Evolutionary conservation across 1,284 basidiomycete species (phyloP).

Genomic region (Heterobasidion parviporum): DNA sequence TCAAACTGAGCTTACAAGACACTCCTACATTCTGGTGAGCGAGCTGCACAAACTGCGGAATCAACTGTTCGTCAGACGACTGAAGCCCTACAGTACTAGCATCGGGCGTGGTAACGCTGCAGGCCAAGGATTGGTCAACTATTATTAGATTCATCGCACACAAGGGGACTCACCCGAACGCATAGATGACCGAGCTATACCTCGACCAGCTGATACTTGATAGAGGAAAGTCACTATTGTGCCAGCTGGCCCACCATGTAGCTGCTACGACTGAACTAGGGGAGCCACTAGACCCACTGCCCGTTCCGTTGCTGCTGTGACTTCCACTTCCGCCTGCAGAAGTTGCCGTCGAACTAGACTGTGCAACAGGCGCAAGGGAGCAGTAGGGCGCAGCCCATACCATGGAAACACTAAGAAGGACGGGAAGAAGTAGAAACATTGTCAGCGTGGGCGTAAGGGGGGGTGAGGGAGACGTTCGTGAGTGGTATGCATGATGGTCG

Average conservation of each 20-base stretch:
- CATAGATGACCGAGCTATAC: slow-evolving; percentile 46
- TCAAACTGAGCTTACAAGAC: background rate
- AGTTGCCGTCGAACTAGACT: background rate
- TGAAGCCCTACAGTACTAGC: slow-evolving; percentile 31
- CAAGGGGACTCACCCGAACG: slow-evolving; percentile 45
- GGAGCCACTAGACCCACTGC: slow-evolving; percentile 1
- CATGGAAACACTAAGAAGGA: slow-evolving; percentile 2
- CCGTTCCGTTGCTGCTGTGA: background rate
- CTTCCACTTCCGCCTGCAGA: background rate
- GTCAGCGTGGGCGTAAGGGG: background rate
- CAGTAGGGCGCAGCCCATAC: slow-evolving; percentile 4
- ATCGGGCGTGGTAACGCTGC: slow-evolving; percentile 38
- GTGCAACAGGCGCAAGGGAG: background rate
- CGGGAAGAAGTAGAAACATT: background rate
- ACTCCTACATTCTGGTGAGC: slow-evolving; percentile 48
- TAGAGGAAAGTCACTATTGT: slow-evolving; percentile 30
- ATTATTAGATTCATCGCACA: background rate
- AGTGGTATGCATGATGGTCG: background rate
- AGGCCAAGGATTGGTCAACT: background rate
- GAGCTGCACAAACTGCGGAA: slow-evolving; percentile 43
- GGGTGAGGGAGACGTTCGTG: background rate
- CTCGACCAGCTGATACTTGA: slow-evolving; percentile 44
- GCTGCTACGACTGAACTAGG: slow-evolving; percentile 29
- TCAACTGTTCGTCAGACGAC: slow-evolving; percentile 30
- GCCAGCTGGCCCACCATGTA: slow-evolving; percentile 56